Percentiles rank a stretch among this genome's conserved stretches.
Evolutionary conservation across 805 yeast species (phyloP).

Genomic region (baker's yeast (Saccharomyces cerevisiae)): DNA sequence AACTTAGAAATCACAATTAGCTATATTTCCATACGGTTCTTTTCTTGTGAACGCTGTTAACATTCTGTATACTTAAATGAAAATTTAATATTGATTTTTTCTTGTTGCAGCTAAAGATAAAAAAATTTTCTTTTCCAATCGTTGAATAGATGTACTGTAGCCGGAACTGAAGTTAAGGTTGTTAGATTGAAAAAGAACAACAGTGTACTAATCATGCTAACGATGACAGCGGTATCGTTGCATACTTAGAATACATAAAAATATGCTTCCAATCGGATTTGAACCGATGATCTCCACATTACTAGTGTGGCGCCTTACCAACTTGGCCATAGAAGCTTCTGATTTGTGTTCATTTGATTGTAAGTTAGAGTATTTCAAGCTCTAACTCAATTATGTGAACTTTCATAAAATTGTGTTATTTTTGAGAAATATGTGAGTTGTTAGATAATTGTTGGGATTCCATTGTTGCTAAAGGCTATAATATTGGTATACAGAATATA

Average conservation of each 20-base stretch:
- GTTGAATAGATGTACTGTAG: not conserved
- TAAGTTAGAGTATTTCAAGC: too few species aligned
- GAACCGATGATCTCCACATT: conserved; percentile 82
- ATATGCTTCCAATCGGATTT: conserved; percentile 61
- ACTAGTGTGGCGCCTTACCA: conserved; percentile 88
- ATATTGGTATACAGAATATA: too few species aligned
- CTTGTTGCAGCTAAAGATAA: not conserved
- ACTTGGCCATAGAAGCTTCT: conserved; percentile 51
- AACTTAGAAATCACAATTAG: not conserved
- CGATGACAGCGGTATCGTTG: too few species aligned
- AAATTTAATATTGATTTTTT: not conserved
- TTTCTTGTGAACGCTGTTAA: not conserved
- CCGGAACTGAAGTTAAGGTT: not conserved
- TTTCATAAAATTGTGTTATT: too few species aligned
- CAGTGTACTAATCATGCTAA: not conserved
- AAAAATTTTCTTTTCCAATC: not conserved
- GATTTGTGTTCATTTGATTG: too few species aligned
- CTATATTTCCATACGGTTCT: not conserved
- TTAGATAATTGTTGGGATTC: too few species aligned
- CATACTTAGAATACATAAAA: conserved; percentile 12
- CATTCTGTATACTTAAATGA: not conserved
- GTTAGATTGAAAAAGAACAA: not conserved
- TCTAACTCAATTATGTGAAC: too few species aligned
- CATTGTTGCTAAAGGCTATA: too few species aligned
- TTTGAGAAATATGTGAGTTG: too few species aligned